These are phyloP conservation scores for Mycena vulgaris DNA, from an alignment of 768 basidiomycete genomes.

Conservation along the genomic window DNA sequence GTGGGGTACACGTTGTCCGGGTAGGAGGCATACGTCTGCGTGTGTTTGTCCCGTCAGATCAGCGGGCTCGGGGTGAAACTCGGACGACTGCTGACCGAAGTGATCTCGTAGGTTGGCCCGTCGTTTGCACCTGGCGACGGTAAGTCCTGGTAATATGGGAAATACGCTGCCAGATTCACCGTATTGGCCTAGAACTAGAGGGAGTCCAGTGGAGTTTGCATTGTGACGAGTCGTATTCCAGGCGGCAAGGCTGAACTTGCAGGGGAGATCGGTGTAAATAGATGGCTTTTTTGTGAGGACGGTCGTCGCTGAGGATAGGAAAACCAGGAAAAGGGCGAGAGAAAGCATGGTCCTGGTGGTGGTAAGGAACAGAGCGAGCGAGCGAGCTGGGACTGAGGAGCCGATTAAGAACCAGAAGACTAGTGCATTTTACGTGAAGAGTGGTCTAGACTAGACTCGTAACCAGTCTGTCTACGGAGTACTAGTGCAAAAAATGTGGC, in stretches of 20 bases:
- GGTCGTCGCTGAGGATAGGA: neutral
- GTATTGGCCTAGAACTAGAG: too few species aligned
- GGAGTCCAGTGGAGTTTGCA: too few species aligned
- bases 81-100: neutral
- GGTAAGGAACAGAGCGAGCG: neutral
- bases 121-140: neutral
- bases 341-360: neutral
- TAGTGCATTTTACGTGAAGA: too few species aligned
- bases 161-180: too few species aligned
- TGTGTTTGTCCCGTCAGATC: too few species aligned
- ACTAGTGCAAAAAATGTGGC: too few species aligned
- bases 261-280: constrained; percentile 40
- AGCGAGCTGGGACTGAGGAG: too few species aligned
- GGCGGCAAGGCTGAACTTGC: constrained; percentile 64
- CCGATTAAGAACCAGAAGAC: too few species aligned
- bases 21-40: constrained; percentile 61
- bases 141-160: neutral
- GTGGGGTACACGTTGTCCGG: constrained; percentile 65
- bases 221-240: constrained; percentile 58
- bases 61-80: neutral
- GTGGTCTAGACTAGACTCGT: too few species aligned
- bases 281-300: neutral
- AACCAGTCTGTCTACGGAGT: too few species aligned
- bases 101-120: constrained; percentile 18
- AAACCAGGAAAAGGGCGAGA: neutral